Conservation (phyloP, 2,329 filamentous ascomycete genomes). For the Aspergillus ruber region DNA sequence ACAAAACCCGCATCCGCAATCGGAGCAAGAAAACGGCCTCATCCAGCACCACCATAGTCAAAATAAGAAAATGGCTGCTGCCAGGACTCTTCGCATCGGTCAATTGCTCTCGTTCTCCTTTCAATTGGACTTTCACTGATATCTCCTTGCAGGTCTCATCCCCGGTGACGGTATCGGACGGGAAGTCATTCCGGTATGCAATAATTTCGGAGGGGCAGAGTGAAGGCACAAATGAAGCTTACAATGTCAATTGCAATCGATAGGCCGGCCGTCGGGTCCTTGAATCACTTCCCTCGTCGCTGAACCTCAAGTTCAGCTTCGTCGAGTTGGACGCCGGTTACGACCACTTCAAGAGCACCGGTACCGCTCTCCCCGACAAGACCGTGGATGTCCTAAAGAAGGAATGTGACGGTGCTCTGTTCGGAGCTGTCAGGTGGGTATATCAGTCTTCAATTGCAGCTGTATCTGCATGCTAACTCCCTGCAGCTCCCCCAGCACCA, state of each 20-base stretch:
- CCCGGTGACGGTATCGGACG: constrained; percentile 97
- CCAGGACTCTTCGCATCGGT: constrained; percentile 64
- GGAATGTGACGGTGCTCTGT: constrained; percentile 92
- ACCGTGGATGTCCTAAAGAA: constrained; percentile 83
- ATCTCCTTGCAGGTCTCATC: constrained; percentile 65
- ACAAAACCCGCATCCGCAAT: constrained; percentile 25
- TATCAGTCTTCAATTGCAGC: no score
- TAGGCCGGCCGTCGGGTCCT: constrained; percentile 77
- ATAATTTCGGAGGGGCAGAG: not conserved
- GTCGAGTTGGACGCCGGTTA: constrained; percentile 88
- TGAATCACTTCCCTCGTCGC: constrained; percentile 84
- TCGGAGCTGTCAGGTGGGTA: constrained; percentile 93
- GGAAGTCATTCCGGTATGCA: constrained; percentile 79
- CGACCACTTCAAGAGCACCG: constrained; percentile 85
- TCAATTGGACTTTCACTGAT: constrained; percentile 11
- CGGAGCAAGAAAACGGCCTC: constrained; percentile 11
- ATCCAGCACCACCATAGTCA: not conserved
- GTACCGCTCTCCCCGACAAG: constrained; percentile 78
- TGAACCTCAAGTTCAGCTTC: constrained; percentile 90
- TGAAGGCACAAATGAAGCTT: not conserved
- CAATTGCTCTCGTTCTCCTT: constrained; percentile 20
- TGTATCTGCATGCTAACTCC: not conserved
- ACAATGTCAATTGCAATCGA: not conserved
- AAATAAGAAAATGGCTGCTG: constrained; percentile 37
- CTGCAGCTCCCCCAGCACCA: constrained; percentile 69